Base-by-base conservation (phyloP, 768 basidiomycete genomes). In the Pulveroboletus ravenelii region DNA sequence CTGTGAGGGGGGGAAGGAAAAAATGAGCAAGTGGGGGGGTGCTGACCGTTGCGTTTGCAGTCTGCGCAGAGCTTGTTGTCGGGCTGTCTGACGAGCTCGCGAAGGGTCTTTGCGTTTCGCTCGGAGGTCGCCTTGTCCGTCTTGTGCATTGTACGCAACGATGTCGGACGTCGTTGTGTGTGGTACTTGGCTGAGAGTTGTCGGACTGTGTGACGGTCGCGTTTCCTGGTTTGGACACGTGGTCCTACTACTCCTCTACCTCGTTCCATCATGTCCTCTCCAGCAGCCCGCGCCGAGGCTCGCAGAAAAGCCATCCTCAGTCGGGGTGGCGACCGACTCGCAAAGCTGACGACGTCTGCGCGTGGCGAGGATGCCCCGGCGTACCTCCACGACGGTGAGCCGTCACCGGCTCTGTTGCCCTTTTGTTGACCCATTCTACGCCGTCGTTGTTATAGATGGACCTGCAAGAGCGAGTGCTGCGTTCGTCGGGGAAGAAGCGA, bases 21-120 rank as follows among this genome's bases (percentile, higher is more conserved):
- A 1, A 1, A 5, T 4, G 20, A 23, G 20, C 20, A 23, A 23
- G 20, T 23, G 3, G 31, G 3, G 31, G 20, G 12, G n/a, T 35
- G 70, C 84, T 32, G 59, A 90, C 94, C 95, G 68, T 96, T 94
- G 54, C 89, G 84, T 67, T 96, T 95, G 76, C 95, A 99, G 63
- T 99, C 95, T 1, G 91, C 92, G 57, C 95, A 99, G 36, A 88
- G 68, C 70, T 93, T 97, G 73, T 97, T 99, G 55, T 94, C 92
- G 15, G 89, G 86, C 41, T 74, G 75, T 66, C 90, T 96, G 45
- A 99, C 81, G 29, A 97, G 77, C 59, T 91, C 95, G 41, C 93
- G 77, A 12, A 99, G 80, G 6, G 80, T 85, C 49, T 78, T 78
- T 17, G 92, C 74, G 64, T 91, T 81, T 51, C 80, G 73, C 52